phyloP scores from a whole-genome alignment of 495 filamentous ascomycete genomes.

The Pseudoneurospora amorphoporcata region DNA sequence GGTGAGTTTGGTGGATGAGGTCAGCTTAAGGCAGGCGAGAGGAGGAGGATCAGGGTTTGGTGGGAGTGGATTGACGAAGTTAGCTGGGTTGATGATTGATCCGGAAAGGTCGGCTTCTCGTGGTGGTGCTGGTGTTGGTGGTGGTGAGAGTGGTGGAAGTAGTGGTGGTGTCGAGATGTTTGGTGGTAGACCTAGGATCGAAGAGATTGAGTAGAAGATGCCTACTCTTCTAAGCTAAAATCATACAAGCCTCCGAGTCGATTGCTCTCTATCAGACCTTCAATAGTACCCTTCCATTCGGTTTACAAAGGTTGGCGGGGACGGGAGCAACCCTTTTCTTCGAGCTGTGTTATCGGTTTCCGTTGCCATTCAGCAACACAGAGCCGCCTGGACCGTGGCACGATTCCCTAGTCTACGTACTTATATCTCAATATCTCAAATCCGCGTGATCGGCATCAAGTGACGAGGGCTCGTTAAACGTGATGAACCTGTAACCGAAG shows the following conservation, averaged over 20 bases:
- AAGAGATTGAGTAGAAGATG: conserved; percentile 32
- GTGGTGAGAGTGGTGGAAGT: conserved; percentile 1
- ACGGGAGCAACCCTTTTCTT: no score
- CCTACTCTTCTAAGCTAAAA: neutral
- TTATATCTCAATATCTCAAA: no score
- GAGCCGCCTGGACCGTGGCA: no score
- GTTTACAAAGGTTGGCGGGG: neutral
- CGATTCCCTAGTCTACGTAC: no score
- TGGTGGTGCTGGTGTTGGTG: neutral
- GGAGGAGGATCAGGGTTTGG: neutral
- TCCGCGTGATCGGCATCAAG: no score
- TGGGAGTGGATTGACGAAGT: conserved; percentile 16
- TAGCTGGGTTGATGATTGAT: conserved; percentile 36
- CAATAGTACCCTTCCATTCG: neutral
- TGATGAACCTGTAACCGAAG: neutral
- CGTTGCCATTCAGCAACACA: no score
- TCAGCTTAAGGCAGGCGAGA: conserved; percentile 2
- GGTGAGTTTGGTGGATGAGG: conserved; percentile 32
- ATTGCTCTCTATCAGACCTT: neutral
- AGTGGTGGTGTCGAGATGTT: neutral
- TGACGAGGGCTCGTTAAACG: neutral
- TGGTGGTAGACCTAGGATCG: conserved; percentile 28
- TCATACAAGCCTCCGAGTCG: neutral
- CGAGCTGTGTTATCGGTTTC: no score
- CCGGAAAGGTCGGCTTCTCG: conserved; percentile 14